Conservation (phyloP, 2,329 filamentous ascomycete species). For the Botrytis paeoniae region DNA sequence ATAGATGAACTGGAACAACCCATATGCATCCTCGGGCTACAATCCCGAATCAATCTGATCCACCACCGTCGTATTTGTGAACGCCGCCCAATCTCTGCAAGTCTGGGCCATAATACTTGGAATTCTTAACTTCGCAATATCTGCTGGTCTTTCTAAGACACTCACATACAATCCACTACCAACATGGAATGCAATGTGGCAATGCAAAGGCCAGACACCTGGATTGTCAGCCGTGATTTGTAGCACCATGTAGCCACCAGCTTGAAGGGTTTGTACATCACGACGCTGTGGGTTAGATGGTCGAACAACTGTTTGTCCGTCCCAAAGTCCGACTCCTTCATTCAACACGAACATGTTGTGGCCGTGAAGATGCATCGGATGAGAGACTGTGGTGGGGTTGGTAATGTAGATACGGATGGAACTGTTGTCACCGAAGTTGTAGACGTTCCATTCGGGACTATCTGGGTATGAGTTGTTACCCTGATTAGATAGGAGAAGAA, state of each 20-base stretch:
- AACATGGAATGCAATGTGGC: constrained; percentile 52
- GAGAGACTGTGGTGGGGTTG: constrained; percentile 48
- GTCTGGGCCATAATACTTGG: constrained; percentile 53
- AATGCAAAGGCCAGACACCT: constrained; percentile 51
- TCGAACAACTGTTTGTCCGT: constrained; percentile 38
- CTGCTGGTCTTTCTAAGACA: constrained; percentile 43
- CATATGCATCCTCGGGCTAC: background rate
- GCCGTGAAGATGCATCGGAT: constrained; percentile 70
- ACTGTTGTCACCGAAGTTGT: constrained; percentile 50
- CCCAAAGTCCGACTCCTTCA: constrained; percentile 41
- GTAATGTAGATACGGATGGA: constrained; percentile 54
- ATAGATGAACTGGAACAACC: background rate
- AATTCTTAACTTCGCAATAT: constrained; percentile 44
- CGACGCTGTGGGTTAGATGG: constrained; percentile 50
- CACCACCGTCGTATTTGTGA: constrained; percentile 47
- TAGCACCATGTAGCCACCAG: constrained; percentile 42
- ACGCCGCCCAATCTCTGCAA: constrained; percentile 50
- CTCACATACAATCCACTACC: constrained; percentile 42
- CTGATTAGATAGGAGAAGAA: constrained; percentile 52
- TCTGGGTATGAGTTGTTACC: constrained; percentile 51
- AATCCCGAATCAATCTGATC: constrained; percentile 53
- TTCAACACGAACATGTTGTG: constrained; percentile 67
- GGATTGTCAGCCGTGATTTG: constrained; percentile 50
- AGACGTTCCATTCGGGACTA: constrained; percentile 51
- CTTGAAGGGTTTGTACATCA: constrained; percentile 48